A percentile compares a stretch with the other conserved stretches of the same genome.
phyloP scores from a whole-genome alignment of 257 asterid genomes.

The Cordia subcordata region DNA sequence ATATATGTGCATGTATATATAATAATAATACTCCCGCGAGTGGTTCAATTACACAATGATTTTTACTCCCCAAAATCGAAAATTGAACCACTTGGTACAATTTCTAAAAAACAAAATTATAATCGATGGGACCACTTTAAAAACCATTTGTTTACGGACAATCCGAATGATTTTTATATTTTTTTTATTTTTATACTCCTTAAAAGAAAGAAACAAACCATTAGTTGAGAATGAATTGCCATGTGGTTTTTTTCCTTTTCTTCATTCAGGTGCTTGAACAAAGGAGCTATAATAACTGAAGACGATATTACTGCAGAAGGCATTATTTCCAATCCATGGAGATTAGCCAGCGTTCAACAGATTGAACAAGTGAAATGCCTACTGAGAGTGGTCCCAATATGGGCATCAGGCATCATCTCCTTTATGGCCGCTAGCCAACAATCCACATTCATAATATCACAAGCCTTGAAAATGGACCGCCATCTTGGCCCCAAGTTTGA shows the following conservation, averaged over 20 bases:
- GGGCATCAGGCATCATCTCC: neutral
- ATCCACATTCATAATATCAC: neutral
- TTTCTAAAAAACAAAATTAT: too few species aligned
- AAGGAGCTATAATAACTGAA: conserved; percentile 56
- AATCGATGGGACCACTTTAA: too few species aligned
- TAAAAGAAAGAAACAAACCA: neutral
- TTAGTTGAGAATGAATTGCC: neutral
- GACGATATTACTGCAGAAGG: conserved; percentile 51
- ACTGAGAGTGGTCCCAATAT: neutral
- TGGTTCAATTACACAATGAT: too few species aligned
- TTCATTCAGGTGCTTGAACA: conserved; percentile 48
- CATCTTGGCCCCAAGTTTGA: neutral
- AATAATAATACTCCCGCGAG: too few species aligned
- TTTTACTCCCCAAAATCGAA: too few species aligned
- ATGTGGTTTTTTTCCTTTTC: neutral
- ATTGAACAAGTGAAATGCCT: neutral
- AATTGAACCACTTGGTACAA: too few species aligned
- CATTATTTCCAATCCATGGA: conserved; percentile 44
- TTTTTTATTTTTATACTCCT: neutral
- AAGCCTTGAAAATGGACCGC: neutral
- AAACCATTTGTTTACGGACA: neutral
- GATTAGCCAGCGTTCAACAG: conserved; percentile 47
- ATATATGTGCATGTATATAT: too few species aligned
- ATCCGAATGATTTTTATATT: neutral
- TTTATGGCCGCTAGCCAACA: neutral